phyloP scores from a whole-genome alignment of 177 flowering plant species.

The Vitis hybrid region DNA sequence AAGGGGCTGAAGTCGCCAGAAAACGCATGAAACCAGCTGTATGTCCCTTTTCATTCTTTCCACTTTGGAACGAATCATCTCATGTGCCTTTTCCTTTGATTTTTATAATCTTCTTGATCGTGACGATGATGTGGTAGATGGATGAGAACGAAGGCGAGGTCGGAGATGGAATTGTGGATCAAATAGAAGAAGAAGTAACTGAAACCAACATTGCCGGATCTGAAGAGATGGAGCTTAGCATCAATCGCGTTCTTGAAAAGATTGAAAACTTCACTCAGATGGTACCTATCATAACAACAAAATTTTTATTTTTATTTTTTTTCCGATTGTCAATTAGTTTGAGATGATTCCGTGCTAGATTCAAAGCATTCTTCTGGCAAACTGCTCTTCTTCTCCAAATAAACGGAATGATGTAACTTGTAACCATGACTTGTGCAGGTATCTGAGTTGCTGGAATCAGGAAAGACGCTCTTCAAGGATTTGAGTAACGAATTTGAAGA shows the following conservation, averaged over 20 bases:
- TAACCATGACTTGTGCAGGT: conserved; percentile 38
- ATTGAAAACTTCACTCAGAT: conserved; percentile 68
- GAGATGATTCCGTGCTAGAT: neutral
- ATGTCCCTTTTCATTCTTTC: conserved; percentile 5
- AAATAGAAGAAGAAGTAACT: conserved; percentile 37
- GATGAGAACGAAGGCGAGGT: neutral
- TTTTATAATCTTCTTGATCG: conserved; percentile 23
- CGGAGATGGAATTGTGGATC: conserved; percentile 10
- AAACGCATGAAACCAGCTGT: conserved; percentile 41
- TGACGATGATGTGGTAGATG: conserved; percentile 25
- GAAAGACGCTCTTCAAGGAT: conserved; percentile 66
- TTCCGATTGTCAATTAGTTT: neutral
- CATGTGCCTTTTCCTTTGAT: neutral
- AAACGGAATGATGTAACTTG: no score
- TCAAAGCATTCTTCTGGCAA: neutral
- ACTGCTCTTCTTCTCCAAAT: neutral
- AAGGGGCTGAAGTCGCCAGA: conserved; percentile 16
- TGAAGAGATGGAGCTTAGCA: conserved; percentile 64
- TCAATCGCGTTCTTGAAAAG: conserved; percentile 59
- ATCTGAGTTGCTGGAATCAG: conserved; percentile 75
- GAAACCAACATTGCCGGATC: conserved; percentile 42
- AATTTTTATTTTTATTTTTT: no score
- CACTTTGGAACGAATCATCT: neutral
- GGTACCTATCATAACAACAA: conserved; percentile 30
- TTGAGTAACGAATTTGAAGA: conserved; percentile 78